Conservation (phyloP, 768 basidiomycete genomes). For the Fistulinella prunicolor region DNA sequence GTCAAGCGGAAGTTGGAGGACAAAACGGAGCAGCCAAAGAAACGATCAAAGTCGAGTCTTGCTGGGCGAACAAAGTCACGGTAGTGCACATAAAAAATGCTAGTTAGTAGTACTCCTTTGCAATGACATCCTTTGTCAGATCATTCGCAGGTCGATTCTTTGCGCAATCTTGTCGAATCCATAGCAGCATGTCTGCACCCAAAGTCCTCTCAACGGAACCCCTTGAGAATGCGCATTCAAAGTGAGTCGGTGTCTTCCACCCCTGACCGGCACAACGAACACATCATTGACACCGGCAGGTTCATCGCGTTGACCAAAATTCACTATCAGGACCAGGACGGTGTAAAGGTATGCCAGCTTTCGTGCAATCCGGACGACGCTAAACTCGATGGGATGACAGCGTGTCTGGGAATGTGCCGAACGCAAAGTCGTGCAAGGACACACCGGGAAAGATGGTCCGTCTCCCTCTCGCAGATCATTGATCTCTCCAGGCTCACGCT, state of each 20-base stretch:
- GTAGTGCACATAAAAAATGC: no score
- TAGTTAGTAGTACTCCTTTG: no score
- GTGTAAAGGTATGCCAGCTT: conserved; percentile 52
- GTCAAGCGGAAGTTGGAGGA: conserved; percentile 12
- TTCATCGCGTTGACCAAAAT: conserved; percentile 87
- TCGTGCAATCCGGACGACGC: background rate
- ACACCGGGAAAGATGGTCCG: conserved; percentile 78
- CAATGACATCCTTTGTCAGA: no score
- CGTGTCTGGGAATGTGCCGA: conserved; percentile 89
- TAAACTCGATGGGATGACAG: conserved; percentile 37
- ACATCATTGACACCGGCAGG: conserved; percentile 39
- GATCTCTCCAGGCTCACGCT: background rate
- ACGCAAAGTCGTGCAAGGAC: conserved; percentile 75
- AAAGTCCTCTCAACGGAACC: conserved; percentile 52
- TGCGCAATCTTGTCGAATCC: conserved; percentile 1
- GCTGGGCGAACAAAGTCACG: no score
- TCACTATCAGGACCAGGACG: conserved; percentile 74
- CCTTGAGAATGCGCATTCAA: conserved; percentile 54
- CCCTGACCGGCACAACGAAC: no score
- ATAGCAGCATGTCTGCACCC: conserved; percentile 39
- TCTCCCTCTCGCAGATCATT: background rate
- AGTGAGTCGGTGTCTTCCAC: no score
- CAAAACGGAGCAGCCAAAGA: conserved; percentile 14
- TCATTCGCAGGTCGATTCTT: background rate
- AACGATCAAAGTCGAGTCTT: conserved; percentile 10